Conservation (phyloP, 352 stramenopile genomes). For the Globisporangium camurandrum region DNA sequence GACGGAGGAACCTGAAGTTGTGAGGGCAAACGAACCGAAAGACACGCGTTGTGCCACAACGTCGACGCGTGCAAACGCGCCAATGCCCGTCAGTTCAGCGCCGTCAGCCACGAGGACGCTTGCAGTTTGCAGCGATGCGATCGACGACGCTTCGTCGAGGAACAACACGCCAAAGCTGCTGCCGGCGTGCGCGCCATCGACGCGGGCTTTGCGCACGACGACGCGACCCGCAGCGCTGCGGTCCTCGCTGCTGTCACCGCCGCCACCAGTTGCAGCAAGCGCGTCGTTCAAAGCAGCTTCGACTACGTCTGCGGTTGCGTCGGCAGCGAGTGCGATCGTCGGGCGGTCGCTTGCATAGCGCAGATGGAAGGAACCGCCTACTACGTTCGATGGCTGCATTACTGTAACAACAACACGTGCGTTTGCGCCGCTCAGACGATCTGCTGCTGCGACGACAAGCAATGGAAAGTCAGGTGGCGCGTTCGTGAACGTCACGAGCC, state of each 20-base stretch:
- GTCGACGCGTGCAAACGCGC: conserved; percentile 12
- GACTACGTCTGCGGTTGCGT: conserved; percentile 3
- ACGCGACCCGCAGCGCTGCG: conserved; percentile 2
- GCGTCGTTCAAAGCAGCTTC: conserved; percentile 10
- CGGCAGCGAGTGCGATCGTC: conserved; percentile 3
- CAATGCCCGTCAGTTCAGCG: conserved; percentile 6
- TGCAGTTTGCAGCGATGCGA: neutral
- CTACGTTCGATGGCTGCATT: conserved; percentile 10
- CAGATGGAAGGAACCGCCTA: conserved; percentile 17
- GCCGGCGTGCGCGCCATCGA: conserved; percentile 3
- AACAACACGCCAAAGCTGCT: conserved; percentile 13
- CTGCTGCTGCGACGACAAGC: conserved; percentile 9
- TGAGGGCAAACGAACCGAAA: conserved; percentile 8
- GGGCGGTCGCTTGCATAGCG: conserved; percentile 1
- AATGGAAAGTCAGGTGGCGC: conserved; percentile 18
- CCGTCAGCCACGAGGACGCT: conserved; percentile 2
- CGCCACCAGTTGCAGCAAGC: neutral
- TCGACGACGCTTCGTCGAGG: conserved; percentile 6
- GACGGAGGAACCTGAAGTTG: too few species aligned
- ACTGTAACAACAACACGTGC: conserved; percentile 5
- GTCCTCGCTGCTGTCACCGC: neutral
- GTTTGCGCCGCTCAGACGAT: conserved; percentile 3
- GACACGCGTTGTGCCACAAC: neutral
- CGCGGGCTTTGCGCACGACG: conserved; percentile 7
- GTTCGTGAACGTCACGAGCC: conserved; percentile 23